Evolutionary conservation across 108 stramenopile genomes (phyloP).

Genomic region (Nitzschia sp.): DNA sequence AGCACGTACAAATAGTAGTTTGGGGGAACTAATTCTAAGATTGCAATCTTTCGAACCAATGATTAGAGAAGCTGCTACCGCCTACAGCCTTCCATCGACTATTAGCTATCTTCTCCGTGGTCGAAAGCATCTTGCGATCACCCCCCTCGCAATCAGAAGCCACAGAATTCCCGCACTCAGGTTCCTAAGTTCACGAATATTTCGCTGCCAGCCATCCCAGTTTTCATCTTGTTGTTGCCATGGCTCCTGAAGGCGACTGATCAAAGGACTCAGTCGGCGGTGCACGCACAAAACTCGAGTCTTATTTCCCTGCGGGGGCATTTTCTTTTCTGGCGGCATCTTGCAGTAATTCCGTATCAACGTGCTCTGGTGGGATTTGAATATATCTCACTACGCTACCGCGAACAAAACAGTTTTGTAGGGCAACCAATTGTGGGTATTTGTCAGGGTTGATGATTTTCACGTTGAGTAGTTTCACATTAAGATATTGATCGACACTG

Average conservation of each 20-base stretch:
- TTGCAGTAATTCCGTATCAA: constrained; percentile 97
- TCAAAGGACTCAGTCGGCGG: constrained; percentile 1
- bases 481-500: constrained; percentile 99
- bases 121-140: constrained; percentile 7
- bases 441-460: constrained; percentile 87
- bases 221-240: constrained; percentile 10
- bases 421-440: constrained; percentile 82
- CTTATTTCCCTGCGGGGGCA: constrained; percentile 48
- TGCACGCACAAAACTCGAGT: not conserved
- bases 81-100: not conserved
- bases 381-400: constrained; percentile 99
- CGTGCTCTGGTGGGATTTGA: constrained; percentile 93
- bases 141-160: constrained; percentile 9
- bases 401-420: constrained; percentile 97
- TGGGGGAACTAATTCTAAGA: too few species aligned
- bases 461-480: constrained; percentile 94
- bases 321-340: constrained; percentile 98
- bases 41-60: too few species aligned
- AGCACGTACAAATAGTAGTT: too few species aligned
- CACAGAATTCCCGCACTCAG: constrained; percentile 23
- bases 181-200: constrained; percentile 3
- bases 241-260: not conserved
- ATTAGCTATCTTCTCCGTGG: constrained; percentile 2
- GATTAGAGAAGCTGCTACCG: too few species aligned
- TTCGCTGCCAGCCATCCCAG: not conserved